Percentiles rank a stretch among this genome's conserved stretches.
These are phyloP conservation scores for Claviceps monticola DNA, from an alignment of 2,329 filamentous ascomycete genomes.

Conservation along the genomic window DNA sequence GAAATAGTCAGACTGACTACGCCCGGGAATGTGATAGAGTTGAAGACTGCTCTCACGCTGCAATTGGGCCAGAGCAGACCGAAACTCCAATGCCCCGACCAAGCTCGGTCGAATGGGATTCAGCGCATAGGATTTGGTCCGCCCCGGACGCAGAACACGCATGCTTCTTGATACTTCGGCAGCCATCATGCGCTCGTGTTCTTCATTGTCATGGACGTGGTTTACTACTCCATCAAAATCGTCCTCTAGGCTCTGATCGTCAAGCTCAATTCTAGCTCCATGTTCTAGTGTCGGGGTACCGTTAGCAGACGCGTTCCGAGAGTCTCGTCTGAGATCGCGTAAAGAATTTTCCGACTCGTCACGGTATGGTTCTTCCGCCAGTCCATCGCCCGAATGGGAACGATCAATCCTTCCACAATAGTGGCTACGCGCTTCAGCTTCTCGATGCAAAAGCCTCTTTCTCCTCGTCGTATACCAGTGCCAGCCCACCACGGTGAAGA, in stretches of 20 bases:
- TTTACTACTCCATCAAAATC: slow-evolving; percentile 29
- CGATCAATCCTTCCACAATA: slow-evolving; percentile 44
- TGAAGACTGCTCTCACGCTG: slow-evolving; percentile 68
- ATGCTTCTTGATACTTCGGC: slow-evolving; percentile 88
- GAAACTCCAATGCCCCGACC: slow-evolving; percentile 85
- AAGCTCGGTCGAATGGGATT: slow-evolving; percentile 85
- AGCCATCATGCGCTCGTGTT: slow-evolving; percentile 49
- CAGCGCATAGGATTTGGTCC: slow-evolving; percentile 51
- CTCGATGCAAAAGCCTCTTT: slow-evolving; percentile 45
- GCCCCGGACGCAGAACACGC: slow-evolving; percentile 58
- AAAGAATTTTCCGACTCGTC: slow-evolving; percentile 34
- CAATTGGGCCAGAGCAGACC: slow-evolving; percentile 76
- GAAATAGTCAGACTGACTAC: slow-evolving; percentile 34
- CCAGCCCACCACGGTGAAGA: slow-evolving; percentile 76
- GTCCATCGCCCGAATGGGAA: slow-evolving; percentile 35
- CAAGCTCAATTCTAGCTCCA: slow-evolving; percentile 33
- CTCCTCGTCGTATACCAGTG: slow-evolving; percentile 69
- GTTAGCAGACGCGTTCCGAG: slow-evolving; percentile 7
- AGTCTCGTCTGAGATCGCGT: slow-evolving; percentile 8
- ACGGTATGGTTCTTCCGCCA: slow-evolving; percentile 46
- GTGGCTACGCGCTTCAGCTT: slow-evolving; percentile 60
- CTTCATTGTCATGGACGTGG: slow-evolving; percentile 28
- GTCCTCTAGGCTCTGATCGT: slow-evolving; percentile 17
- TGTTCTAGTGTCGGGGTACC: slow-evolving; percentile 32
- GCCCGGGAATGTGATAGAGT: slow-evolving; percentile 52